A percentile compares a stretch with the other conserved stretches of the same genome.
phyloP scores from a whole-genome alignment of 1,139 yeast genomes.

The Sugiyamaella paludigena region DNA sequence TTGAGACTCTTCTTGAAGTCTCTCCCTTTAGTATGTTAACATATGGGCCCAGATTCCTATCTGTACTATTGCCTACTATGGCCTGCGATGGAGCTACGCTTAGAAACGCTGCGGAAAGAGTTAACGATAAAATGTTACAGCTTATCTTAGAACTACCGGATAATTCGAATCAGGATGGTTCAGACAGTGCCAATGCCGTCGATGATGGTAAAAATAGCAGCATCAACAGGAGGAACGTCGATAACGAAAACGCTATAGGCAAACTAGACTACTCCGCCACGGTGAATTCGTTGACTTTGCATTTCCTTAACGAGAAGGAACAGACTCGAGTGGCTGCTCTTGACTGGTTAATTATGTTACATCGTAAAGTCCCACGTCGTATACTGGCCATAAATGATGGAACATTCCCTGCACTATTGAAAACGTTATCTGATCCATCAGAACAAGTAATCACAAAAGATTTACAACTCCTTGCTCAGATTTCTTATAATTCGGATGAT shows the following conservation, averaged over 20 bases:
- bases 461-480: slow-evolving; percentile 70
- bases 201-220: slow-evolving; percentile 3
- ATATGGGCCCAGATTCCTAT: slow-evolving; percentile 56
- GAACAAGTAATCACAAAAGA: slow-evolving; percentile 80
- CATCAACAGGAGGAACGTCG: no score
- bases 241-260: slow-evolving; percentile 19
- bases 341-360: slow-evolving; percentile 88
- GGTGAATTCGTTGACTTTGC: slow-evolving; percentile 58
- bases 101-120: slow-evolving; percentile 51
- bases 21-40: slow-evolving; percentile 75
- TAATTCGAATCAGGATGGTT: slow-evolving; percentile 24
- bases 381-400: slow-evolving; percentile 56
- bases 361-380: slow-evolving; percentile 66
- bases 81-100: slow-evolving; percentile 54
- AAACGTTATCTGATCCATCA: slow-evolving; percentile 81
- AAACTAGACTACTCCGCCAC: slow-evolving; percentile 55
- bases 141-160: slow-evolving; percentile 42
- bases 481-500: slow-evolving; percentile 75
- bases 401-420: slow-evolving; percentile 73
- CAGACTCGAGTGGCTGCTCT: slow-evolving; percentile 80
- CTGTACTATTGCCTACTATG: slow-evolving; percentile 55
- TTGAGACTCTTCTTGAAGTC: slow-evolving; percentile 67
- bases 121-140: slow-evolving; percentile 51
- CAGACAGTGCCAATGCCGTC: slow-evolving; percentile 32
- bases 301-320: slow-evolving; percentile 68